A percentile compares a stretch with the other conserved stretches of the same genome.
Evolutionary conservation across 805 yeast genomes (phyloP).

Genomic region (Saccharomycopsis sp.): DNA sequence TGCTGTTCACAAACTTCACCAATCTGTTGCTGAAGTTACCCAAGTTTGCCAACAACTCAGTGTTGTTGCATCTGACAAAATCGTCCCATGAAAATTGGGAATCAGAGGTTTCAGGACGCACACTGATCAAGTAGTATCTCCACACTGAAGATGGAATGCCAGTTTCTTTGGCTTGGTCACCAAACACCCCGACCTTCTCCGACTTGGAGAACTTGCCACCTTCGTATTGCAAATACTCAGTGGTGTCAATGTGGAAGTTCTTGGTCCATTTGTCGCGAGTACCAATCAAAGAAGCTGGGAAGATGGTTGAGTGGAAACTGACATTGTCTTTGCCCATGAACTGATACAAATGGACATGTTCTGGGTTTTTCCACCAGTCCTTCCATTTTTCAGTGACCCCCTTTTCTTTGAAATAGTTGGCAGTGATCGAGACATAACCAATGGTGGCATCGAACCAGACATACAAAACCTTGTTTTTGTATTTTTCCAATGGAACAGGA

Average conservation of each 20-base stretch:
- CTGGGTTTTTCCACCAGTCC: conserved; percentile 94
- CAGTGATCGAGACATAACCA: conserved; percentile 94
- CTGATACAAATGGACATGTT: conserved; percentile 79
- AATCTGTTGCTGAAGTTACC: conserved; percentile 96
- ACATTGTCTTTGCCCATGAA: conserved; percentile 99
- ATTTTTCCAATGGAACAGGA: conserved; percentile 87
- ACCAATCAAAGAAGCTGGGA: conserved; percentile 90
- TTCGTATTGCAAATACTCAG: conserved; percentile 95
- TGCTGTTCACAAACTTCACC: conserved; percentile 81
- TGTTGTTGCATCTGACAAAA: conserved; percentile 87
- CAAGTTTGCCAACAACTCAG: conserved; percentile 87
- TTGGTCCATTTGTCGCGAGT: conserved; percentile 84
- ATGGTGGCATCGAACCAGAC: conserved; percentile 99
- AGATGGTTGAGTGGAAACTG: conserved; percentile 97
- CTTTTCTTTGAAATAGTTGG: conserved; percentile 59
- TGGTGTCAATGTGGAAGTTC: conserved; percentile 83
- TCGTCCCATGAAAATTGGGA: conserved; percentile 97
- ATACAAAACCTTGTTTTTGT: conserved; percentile 81
- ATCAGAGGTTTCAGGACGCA: conserved; percentile 93
- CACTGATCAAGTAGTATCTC: conserved; percentile 90
- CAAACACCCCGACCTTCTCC: conserved; percentile 97
- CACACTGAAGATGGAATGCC: conserved; percentile 90
- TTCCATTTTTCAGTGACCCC: conserved; percentile 45
- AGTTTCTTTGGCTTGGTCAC: conserved; percentile 92
- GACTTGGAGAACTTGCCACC: conserved; percentile 97